Evolutionary conservation across 2,329 filamentous ascomycete species (phyloP), one percentile per base, ranked within the genome.

Genomic region (Beauveria sp.): DNA sequence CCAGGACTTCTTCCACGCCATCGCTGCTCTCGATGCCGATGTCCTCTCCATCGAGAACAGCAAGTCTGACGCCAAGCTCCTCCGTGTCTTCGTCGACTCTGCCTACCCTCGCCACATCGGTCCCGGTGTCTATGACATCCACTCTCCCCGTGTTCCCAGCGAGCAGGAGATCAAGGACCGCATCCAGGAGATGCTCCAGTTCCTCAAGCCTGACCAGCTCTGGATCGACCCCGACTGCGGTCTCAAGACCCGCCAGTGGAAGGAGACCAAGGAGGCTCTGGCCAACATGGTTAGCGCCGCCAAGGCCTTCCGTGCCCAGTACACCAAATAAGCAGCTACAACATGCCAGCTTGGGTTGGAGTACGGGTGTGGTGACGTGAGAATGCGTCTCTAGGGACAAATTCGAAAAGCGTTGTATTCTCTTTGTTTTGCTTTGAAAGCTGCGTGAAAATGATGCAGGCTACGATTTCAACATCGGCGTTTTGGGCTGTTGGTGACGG

Each of bases 1-100:
- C 95, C 95, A 99, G 83, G 95, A 99, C 85, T 99, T 99, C 86
- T 99, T 99, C 92, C 91, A 98, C 81, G 95, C 95, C 80, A 99
- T 99, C 71, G 91, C 95, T 67, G 93, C 95, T 65, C 89, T 99
- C 67, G 95, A 99, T 76, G 93, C 95, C 66, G 95, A 99, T 79
- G 95, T 99, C 66, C 88, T 99, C 72, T 96, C 91, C 74, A 99
- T 99, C 71, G 95, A 99, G 89, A 99, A 99, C 91, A 96, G 90
- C 89, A 99, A 99, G 89, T 96, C 91, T 71, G 95, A 99, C 73
- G 95, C 95, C 75, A 99, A 99, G 89, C 88, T 99, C 70, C 89
- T 99, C 75, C 90, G 93, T 81, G 95, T 99, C 78, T 99, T 99
- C 75, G 91, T 97, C 70, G 93, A 98, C 77, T 90, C 95, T 80